Conservation (phyloP, 805 yeast species). For the Cephaloascus albidus region DNA sequence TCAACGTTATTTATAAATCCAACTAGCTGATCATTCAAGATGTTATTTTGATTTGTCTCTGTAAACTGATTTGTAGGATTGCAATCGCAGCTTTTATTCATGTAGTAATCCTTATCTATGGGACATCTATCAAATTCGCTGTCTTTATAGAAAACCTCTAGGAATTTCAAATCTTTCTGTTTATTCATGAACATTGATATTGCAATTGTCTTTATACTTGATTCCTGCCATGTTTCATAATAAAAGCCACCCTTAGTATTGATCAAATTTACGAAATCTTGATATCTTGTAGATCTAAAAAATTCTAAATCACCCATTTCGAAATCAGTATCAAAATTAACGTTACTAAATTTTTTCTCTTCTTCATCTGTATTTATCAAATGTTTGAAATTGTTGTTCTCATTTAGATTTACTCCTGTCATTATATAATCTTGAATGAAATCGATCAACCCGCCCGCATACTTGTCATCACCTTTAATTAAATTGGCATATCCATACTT, state of each 20-base stretch:
- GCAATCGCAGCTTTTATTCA: no score
- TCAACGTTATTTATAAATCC: no score
- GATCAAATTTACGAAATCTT: background rate
- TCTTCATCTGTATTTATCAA: background rate
- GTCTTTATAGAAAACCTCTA: no score
- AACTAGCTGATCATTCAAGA: no score
- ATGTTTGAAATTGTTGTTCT: background rate
- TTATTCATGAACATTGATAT: background rate
- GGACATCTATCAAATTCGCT: no score
- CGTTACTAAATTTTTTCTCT: no score
- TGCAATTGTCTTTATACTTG: background rate
- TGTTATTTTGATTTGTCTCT: no score
- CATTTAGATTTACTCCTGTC: background rate
- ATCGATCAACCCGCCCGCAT: background rate
- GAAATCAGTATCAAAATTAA: background rate
- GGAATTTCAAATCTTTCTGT: background rate
- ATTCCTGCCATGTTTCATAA: background rate
- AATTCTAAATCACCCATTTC: background rate
- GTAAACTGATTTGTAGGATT: no score
- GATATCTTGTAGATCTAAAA: background rate
- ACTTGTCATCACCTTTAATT: background rate
- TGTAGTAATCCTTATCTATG: no score
- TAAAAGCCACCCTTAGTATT: background rate
- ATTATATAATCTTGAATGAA: background rate
- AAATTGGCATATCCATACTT: background rate